Evolutionary conservation across 2,329 filamentous ascomycete species (phyloP).

Genomic region (Drechslerella dactyloides): DNA sequence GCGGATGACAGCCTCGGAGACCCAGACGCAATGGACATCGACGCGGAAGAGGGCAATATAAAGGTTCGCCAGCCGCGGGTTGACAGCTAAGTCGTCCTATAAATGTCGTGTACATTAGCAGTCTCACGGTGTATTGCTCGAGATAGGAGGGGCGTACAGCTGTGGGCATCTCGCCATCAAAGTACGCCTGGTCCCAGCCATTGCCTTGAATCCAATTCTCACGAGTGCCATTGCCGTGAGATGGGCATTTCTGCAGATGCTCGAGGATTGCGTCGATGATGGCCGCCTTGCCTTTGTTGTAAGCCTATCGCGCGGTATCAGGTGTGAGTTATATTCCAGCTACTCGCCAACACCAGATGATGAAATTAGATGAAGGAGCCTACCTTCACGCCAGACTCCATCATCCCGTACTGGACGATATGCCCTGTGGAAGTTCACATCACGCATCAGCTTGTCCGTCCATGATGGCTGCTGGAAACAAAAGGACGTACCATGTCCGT

Average conservation of each 20-base stretch:
- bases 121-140: constrained; percentile 21
- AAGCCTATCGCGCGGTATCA: neutral
- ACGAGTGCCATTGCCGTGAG: constrained; percentile 60
- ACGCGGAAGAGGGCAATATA: constrained; percentile 74
- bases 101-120: neutral
- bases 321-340: neutral
- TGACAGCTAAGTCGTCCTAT: constrained; percentile 65
- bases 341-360: constrained; percentile 58
- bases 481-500: constrained; percentile 65
- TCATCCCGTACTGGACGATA: constrained; percentile 70
- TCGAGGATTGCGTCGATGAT: constrained; percentile 64
- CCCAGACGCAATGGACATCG: constrained; percentile 74
- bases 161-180: constrained; percentile 68
- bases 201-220: constrained; percentile 70
- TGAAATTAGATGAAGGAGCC: constrained; percentile 61
- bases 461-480: neutral
- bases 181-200: constrained; percentile 73
- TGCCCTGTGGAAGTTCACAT: constrained; percentile 61
- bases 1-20: constrained; percentile 69
- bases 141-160: constrained; percentile 61
- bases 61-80: constrained; percentile 63
- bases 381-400: constrained; percentile 70
- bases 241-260: constrained; percentile 64
- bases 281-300: constrained; percentile 53
- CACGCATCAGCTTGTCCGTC: neutral